These are phyloP conservation scores for Fomitiporia mediterranea DNA, from an alignment of 1,284 basidiomycete genomes.

Conservation along the genomic window DNA sequence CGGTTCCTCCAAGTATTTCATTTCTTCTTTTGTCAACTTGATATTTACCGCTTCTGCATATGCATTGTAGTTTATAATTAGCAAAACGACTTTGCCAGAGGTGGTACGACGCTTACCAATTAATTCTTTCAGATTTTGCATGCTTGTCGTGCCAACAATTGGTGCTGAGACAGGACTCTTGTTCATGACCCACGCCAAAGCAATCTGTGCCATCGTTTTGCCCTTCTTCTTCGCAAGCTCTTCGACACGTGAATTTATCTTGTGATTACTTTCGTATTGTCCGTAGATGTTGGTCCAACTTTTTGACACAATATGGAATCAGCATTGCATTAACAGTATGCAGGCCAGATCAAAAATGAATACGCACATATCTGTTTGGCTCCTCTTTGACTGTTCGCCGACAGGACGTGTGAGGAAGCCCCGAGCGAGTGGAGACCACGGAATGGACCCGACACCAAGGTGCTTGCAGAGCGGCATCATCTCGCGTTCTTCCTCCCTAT, in stretches of 20 bases:
- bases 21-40: constrained; percentile 47
- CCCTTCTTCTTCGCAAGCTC: constrained; percentile 48
- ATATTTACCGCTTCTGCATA: constrained; percentile 36
- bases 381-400: constrained; percentile 30
- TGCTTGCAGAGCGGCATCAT: constrained; percentile 57
- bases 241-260: constrained; percentile 32
- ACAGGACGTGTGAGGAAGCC: constrained; percentile 43
- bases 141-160: constrained; percentile 48
- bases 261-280: constrained; percentile 9
- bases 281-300: constrained; percentile 6
- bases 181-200: constrained; percentile 46
- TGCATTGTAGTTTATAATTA: background rate
- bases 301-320: background rate
- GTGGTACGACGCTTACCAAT: constrained; percentile 34
- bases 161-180: constrained; percentile 45
- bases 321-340: background rate
- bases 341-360: background rate
- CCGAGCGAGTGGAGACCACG: constrained; percentile 47
- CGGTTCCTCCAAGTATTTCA: constrained; percentile 38
- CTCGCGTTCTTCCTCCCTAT: constrained; percentile 66
- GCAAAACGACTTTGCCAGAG: background rate
- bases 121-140: constrained; percentile 46
- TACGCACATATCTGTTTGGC: constrained; percentile 15
- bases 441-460: constrained; percentile 34
- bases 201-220: constrained; percentile 53